These are phyloP conservation scores for Talaromyces marneffei DNA, from an alignment of 2,329 filamentous ascomycete genomes.

Conservation along the genomic window DNA sequence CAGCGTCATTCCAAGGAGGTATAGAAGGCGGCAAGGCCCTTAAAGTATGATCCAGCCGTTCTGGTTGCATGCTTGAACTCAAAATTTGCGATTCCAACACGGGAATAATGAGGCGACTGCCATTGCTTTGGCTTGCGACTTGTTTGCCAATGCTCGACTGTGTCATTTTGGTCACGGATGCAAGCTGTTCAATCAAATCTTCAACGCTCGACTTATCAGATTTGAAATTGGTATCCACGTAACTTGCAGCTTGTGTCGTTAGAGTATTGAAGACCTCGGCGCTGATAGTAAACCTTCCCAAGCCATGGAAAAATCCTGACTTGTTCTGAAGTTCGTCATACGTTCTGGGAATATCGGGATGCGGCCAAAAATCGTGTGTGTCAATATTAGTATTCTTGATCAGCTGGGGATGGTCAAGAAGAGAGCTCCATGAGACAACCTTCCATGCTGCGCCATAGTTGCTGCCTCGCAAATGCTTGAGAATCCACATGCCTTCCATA, in stretches of 20 bases:
- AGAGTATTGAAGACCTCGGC: conserved; percentile 53
- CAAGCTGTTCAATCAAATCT: conserved; percentile 3
- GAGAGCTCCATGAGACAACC: conserved; percentile 36
- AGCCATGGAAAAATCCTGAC: conserved; percentile 31
- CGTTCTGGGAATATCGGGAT: conserved; percentile 20
- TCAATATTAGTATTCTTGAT: conserved; percentile 33
- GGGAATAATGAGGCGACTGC: conserved; percentile 38
- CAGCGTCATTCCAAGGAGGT: conserved; percentile 28
- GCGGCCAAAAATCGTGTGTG: conserved; percentile 32
- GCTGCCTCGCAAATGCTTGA: conserved; percentile 29
- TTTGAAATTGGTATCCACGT: conserved; percentile 26
- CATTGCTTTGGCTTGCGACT: conserved; percentile 9
- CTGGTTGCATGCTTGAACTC: conserved; percentile 41
- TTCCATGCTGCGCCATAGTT: conserved; percentile 32
- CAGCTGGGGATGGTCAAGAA: conserved; percentile 23
- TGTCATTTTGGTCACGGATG: conserved; percentile 18
- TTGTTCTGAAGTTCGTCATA: conserved; percentile 10
- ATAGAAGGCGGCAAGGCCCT: conserved; percentile 28
- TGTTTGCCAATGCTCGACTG: conserved; percentile 8
- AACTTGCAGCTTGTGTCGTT: conserved; percentile 8
- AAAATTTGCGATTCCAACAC: conserved; percentile 47
- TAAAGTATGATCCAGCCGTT: conserved; percentile 38
- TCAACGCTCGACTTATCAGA: conserved; percentile 35
- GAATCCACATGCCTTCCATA: conserved; percentile 36
- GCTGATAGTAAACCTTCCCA: conserved; percentile 48